Percentiles rank a stretch among this genome's conserved stretches.
Evolutionary conservation across 805 yeast species (phyloP).

Genomic region (Nakazawaea anatomiae): DNA sequence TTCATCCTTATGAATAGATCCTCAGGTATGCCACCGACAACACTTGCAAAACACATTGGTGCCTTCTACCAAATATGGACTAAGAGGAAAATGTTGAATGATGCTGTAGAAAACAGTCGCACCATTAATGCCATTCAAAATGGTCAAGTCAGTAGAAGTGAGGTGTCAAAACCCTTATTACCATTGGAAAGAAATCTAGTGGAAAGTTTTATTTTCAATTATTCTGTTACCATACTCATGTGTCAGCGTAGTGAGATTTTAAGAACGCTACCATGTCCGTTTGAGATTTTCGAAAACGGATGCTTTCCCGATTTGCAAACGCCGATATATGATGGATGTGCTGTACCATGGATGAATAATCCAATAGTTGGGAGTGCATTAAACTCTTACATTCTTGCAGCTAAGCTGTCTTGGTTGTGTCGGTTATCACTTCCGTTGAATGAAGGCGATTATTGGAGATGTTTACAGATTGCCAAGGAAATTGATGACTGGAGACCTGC

Average conservation of each 20-base stretch:
- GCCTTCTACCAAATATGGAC: slow-evolving; percentile 30
- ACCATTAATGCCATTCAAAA: too few species aligned
- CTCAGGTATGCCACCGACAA: slow-evolving; percentile 20
- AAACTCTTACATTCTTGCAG: slow-evolving; percentile 27
- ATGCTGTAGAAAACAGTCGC: background rate
- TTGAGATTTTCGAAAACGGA: slow-evolving; percentile 19
- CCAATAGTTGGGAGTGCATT: slow-evolving; percentile 33
- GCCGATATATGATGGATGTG: slow-evolving; percentile 15
- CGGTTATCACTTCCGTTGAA: slow-evolving; percentile 14
- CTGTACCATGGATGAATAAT: slow-evolving; percentile 37
- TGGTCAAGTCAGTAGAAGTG: too few species aligned
- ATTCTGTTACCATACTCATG: slow-evolving; percentile 31
- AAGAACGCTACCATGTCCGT: slow-evolving; percentile 34
- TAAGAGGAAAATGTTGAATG: slow-evolving; percentile 15
- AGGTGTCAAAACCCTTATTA: too few species aligned
- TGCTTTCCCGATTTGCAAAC: slow-evolving; percentile 3
- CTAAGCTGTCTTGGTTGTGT: slow-evolving; percentile 28
- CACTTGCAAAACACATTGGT: slow-evolving; percentile 25
- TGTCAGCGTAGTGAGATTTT: slow-evolving; percentile 22
- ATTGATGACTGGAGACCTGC: background rate
- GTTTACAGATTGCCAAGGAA: background rate
- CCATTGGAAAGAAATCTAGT: slow-evolving; percentile 30
- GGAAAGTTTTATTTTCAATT: slow-evolving; percentile 39
- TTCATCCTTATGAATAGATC: slow-evolving; percentile 32
- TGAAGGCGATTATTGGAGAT: background rate